Conservation (phyloP, 495 filamentous ascomycete species). For the Lophium mytilinum region DNA sequence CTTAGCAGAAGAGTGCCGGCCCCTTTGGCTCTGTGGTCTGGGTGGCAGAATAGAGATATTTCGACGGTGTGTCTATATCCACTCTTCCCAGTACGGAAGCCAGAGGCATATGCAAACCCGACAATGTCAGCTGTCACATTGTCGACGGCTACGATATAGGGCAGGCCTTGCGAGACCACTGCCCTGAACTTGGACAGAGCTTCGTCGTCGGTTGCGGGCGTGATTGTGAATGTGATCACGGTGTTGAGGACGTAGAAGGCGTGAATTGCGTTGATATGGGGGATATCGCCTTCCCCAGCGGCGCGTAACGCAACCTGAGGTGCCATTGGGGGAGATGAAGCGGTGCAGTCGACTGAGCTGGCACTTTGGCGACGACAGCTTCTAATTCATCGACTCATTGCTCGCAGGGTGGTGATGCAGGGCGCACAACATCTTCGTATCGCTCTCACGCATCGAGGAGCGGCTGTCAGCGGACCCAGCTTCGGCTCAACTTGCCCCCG, state of each 20-base stretch:
- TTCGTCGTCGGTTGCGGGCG: constrained; percentile 2
- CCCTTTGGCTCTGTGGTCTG: constrained; percentile 3
- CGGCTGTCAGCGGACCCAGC: too few species aligned
- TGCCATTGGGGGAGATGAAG: too few species aligned
- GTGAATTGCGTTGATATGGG: constrained; percentile 5
- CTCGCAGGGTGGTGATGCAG: too few species aligned
- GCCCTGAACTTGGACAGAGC: constrained; percentile 1
- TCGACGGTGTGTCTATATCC: constrained; percentile 24
- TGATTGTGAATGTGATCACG: constrained; percentile 14
- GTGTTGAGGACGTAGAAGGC: constrained; percentile 16
- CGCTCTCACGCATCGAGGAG: too few species aligned
- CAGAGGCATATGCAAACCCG: constrained; percentile 8
- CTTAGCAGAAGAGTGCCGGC: constrained; percentile 11
- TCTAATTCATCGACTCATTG: too few species aligned
- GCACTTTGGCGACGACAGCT: too few species aligned
- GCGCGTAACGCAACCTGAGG: background rate
- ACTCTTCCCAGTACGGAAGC: constrained; percentile 6
- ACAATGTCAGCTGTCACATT: constrained; percentile 7
- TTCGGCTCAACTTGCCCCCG: too few species aligned
- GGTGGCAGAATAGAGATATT: constrained; percentile 17
- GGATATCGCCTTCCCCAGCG: constrained; percentile 4
- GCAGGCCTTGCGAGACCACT: constrained; percentile 1
- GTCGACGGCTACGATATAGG: constrained; percentile 18
- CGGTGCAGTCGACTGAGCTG: too few species aligned
- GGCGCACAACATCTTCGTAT: too few species aligned